Conservation (phyloP, 164 flowering plant genomes). For the Malania oleifera region DNA sequence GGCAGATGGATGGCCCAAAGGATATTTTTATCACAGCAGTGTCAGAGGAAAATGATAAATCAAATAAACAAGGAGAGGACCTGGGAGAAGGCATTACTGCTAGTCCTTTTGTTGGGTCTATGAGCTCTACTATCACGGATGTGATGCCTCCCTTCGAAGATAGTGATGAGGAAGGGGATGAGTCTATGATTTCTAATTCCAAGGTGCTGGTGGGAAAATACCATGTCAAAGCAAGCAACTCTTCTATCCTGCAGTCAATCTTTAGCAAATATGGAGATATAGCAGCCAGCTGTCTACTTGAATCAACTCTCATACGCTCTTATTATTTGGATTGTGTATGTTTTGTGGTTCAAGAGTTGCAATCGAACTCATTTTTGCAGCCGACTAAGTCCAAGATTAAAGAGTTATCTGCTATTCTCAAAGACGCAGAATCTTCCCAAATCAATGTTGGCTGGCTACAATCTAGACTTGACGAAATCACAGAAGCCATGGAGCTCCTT, state of each 20-base stretch:
- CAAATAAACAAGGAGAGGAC: neutral
- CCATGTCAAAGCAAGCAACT: conserved; percentile 19
- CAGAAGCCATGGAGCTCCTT: conserved; percentile 11
- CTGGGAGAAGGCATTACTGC: neutral
- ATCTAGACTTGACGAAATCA: conserved; percentile 14
- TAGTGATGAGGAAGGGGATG: neutral
- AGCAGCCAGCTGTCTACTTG: conserved; percentile 24
- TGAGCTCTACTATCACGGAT: neutral
- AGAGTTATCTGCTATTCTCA: conserved; percentile 24
- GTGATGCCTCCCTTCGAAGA: neutral
- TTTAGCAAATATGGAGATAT: conserved; percentile 33
- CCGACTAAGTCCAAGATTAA: conserved; percentile 19
- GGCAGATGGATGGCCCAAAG: neutral
- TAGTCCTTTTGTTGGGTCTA: neutral
- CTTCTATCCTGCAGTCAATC: conserved; percentile 23
- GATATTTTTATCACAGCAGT: neutral
- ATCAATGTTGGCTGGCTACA: conserved; percentile 33
- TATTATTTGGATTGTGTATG: conserved; percentile 30
- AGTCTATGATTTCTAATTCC: neutral
- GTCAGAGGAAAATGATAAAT: neutral
- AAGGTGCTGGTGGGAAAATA: conserved; percentile 23
- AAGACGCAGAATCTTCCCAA: conserved; percentile 24
- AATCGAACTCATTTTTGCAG: conserved; percentile 14
- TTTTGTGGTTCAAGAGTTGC: conserved; percentile 23
- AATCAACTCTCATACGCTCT: conserved; percentile 26